Percentiles rank a stretch among this genome's conserved stretches.
phyloP scores from a whole-genome alignment of 306 rosid genomes.

The Trifolium pratense region DNA sequence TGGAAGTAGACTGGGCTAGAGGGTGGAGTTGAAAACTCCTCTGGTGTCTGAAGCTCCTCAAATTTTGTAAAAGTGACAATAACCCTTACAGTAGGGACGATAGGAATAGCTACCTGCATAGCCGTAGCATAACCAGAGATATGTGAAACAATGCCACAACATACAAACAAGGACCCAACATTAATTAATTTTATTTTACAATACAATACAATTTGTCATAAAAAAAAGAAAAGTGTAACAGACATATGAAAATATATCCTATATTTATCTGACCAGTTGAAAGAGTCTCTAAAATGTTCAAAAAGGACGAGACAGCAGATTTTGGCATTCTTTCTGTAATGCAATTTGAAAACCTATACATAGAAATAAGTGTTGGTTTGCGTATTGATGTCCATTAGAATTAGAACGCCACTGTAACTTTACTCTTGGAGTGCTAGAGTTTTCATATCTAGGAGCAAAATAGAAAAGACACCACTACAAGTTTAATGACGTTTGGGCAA shows the following conservation, averaged over 20 bases:
- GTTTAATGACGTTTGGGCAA: neutral
- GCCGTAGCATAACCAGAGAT: slow-evolving; percentile 34
- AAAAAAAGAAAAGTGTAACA: slow-evolving; percentile 6
- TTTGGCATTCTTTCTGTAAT: neutral
- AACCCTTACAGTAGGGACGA: slow-evolving; percentile 93
- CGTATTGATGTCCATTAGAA: neutral
- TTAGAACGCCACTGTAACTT: neutral
- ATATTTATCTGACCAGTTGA: slow-evolving; percentile 2
- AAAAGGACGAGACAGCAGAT: neutral
- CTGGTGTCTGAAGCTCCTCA: slow-evolving; percentile 92
- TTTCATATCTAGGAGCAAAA: slow-evolving; percentile 25
- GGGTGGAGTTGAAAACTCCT: slow-evolving; percentile 96
- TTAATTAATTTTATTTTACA: slow-evolving; percentile 11
- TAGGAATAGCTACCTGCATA: slow-evolving; percentile 90
- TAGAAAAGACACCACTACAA: slow-evolving; percentile 2
- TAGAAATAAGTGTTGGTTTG: neutral
- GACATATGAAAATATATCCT: neutral
- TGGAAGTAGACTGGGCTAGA: slow-evolving; percentile 96
- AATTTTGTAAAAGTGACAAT: slow-evolving; percentile 91
- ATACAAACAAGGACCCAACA: neutral
- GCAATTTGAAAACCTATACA: neutral
- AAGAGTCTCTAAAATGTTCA: slow-evolving; percentile 17
- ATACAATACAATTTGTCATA: slow-evolving; percentile 9
- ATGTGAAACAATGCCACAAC: slow-evolving; percentile 37
- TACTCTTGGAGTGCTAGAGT: slow-evolving; percentile 19